Percentiles rank a stretch among this genome's conserved stretches.
These are phyloP conservation scores for Camelina laxa DNA, from an alignment of 345 rosid species.

Conservation along the genomic window DNA sequence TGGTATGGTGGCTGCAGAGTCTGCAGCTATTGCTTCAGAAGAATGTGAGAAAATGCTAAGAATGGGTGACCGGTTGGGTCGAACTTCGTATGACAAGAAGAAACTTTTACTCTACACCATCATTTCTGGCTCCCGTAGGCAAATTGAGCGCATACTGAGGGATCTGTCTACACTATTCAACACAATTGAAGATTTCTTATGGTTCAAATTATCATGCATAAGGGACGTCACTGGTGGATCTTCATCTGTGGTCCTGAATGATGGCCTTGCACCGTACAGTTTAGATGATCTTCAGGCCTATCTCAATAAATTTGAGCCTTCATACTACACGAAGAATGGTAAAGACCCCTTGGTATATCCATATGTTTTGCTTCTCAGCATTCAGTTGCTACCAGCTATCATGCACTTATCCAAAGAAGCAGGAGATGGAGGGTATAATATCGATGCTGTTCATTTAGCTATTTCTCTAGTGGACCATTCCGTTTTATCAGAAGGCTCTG, in stretches of 20 bases:
- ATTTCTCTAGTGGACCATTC: constrained; percentile 85
- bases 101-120: constrained; percentile 88
- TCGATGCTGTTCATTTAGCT: constrained; percentile 84
- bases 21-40: constrained; percentile 87
- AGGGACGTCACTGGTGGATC: constrained; percentile 64
- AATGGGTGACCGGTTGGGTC: constrained; percentile 91
- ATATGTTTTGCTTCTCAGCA: constrained; percentile 81
- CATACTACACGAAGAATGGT: constrained; percentile 93
- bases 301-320: constrained; percentile 93
- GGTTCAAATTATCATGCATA: constrained; percentile 85
- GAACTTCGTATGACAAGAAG: constrained; percentile 93
- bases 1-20: constrained; percentile 76
- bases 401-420: constrained; percentile 83
- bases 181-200: constrained; percentile 96
- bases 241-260: constrained; percentile 68
- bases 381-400: constrained; percentile 89
- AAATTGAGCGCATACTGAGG: constrained; percentile 82
- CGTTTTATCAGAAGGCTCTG: constrained; percentile 70
- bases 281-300: constrained; percentile 94
- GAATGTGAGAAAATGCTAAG: constrained; percentile 97
- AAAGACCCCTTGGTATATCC: constrained; percentile 98
- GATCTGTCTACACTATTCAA: constrained; percentile 81
- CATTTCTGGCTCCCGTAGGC: constrained; percentile 91
- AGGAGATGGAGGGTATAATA: constrained; percentile 75
- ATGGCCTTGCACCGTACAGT: constrained; percentile 74